Percentiles rank a stretch among this genome's conserved stretches.
phyloP scores from a whole-genome alignment of 2,329 filamentous ascomycete species.

The Fusarium sp. region DNA sequence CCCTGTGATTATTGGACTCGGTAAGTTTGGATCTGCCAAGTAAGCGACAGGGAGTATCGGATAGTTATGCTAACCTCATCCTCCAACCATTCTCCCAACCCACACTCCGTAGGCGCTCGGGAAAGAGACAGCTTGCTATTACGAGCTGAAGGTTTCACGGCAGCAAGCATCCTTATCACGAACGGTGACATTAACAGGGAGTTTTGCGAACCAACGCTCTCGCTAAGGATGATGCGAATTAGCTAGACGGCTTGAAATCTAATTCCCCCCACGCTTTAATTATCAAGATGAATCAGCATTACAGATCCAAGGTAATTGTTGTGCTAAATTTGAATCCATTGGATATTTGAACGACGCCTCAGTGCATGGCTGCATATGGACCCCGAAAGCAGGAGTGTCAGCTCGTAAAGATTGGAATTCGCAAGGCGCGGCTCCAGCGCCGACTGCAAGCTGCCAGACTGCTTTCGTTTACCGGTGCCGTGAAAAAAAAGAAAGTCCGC shows the following conservation, averaged over 20 bases:
- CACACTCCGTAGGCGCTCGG: neutral
- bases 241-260: constrained; percentile 12
- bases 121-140: constrained; percentile 25
- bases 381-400: neutral
- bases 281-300: constrained; percentile 15
- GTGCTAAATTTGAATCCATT: constrained; percentile 6
- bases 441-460: constrained; percentile 11
- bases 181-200: neutral
- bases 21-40: constrained; percentile 1
- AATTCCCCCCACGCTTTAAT: constrained; percentile 11
- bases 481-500: constrained; percentile 36
- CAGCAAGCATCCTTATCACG: constrained; percentile 21
- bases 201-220: constrained; percentile 15
- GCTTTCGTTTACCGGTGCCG: neutral
- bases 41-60: constrained; percentile 4
- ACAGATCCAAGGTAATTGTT: constrained; percentile 3
- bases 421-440: constrained; percentile 21
- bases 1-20: constrained; percentile 5
- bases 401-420: constrained; percentile 11
- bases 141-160: constrained; percentile 8
- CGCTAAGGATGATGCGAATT: constrained; percentile 15
- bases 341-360: neutral
- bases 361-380: constrained; percentile 1
- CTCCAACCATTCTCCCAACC: neutral
- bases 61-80: constrained; percentile 19